These are phyloP conservation scores for Ambrosiella cleistominuta DNA, from an alignment of 2,329 filamentous ascomycete species.

Conservation along the genomic window DNA sequence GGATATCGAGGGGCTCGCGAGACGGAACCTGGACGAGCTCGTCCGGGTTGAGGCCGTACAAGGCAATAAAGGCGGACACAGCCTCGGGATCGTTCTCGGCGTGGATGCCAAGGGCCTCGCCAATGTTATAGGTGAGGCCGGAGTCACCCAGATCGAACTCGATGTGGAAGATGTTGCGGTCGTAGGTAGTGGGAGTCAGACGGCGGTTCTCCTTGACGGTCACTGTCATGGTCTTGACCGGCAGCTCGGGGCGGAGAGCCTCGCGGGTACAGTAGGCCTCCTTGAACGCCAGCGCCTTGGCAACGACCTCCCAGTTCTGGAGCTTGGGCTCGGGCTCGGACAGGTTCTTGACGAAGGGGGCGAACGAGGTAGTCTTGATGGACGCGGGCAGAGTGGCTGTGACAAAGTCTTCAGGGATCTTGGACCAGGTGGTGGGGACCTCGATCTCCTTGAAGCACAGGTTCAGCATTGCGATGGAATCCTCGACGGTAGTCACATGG, in stretches of 20 bases:
- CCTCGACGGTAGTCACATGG: constrained; percentile 9
- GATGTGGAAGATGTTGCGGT: constrained; percentile 99
- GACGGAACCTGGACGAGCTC: constrained; percentile 84
- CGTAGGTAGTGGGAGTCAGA: constrained; percentile 72
- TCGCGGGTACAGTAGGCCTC: constrained; percentile 69
- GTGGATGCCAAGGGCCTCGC: constrained; percentile 90
- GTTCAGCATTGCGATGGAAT: constrained; percentile 19
- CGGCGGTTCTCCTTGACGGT: constrained; percentile 90
- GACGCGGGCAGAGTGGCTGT: constrained; percentile 30
- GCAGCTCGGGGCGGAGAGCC: constrained; percentile 65
- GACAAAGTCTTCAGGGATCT: constrained; percentile 29
- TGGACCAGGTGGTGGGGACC: constrained; percentile 64
- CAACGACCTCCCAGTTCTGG: constrained; percentile 64
- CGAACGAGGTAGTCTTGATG: constrained; percentile 67
- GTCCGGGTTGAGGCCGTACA: constrained; percentile 68
- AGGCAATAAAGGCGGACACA: constrained; percentile 71
- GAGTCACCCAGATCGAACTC: constrained; percentile 91
- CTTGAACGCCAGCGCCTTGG: constrained; percentile 82
- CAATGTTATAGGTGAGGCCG: constrained; percentile 88
- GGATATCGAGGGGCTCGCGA: constrained; percentile 53
- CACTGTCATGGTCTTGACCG: constrained; percentile 71
- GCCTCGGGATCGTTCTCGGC: constrained; percentile 74
- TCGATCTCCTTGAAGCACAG: constrained; percentile 55
- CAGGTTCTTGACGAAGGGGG: constrained; percentile 59
- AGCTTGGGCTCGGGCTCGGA: constrained; percentile 46